Conservation (phyloP, 208 protist species). For the Acanthamoeba healyi region DNA sequence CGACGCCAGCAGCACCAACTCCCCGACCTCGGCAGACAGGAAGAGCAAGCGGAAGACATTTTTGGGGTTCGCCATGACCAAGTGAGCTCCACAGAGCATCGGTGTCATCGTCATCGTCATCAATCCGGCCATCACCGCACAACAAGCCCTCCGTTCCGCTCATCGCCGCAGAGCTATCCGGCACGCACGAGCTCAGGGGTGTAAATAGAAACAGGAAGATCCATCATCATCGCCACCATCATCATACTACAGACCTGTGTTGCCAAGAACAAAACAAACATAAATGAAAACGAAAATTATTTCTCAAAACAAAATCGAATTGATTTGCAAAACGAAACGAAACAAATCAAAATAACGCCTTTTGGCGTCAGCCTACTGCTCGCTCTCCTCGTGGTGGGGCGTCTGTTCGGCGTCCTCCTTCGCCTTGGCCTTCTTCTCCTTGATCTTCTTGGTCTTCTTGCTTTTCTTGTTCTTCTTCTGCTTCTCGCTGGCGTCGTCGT, state of each 20-base stretch:
- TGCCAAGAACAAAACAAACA: neutral
- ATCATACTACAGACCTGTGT: too few species aligned
- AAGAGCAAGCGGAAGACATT: conserved; percentile 3
- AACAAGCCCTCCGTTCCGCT: too few species aligned
- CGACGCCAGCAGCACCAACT: neutral
- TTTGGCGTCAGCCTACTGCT: neutral
- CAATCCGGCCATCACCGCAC: too few species aligned
- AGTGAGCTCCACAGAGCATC: too few species aligned
- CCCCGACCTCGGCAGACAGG: neutral
- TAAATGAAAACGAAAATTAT: neutral
- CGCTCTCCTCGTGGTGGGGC: neutral
- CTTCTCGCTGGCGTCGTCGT: conserved; percentile 23
- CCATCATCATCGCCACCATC: too few species aligned
- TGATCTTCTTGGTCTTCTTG: conserved; percentile 2
- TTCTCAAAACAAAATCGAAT: too few species aligned
- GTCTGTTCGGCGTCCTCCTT: neutral
- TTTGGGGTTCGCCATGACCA: conserved; percentile 44
- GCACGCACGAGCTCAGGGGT: neutral
- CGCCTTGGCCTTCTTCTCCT: neutral
- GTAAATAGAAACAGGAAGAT: too few species aligned
- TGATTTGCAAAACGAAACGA: neutral
- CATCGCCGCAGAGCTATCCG: too few species aligned
- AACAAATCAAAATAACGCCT: too few species aligned
- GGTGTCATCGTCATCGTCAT: too few species aligned
- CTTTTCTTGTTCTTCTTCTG: neutral